Evolutionary conservation across 371 early-diverging fungal species (phyloP).

Genomic region (Syncephalastrum sp.): DNA sequence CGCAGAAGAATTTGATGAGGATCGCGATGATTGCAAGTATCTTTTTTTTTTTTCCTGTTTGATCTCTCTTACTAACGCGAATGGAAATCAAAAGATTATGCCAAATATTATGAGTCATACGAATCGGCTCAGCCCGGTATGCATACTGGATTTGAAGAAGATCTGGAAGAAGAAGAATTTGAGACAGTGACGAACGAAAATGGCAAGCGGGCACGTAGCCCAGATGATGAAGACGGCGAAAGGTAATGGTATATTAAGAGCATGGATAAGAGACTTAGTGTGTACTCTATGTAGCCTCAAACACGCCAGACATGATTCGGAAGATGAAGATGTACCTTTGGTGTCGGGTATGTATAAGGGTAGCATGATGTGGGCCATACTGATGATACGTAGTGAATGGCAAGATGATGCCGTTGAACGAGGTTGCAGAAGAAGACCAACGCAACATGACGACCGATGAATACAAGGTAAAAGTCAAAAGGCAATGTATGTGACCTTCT

Average conservation of each 20-base stretch:
- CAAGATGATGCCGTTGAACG: constrained; percentile 51
- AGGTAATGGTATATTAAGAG: constrained; percentile 1
- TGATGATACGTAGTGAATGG: constrained; percentile 36
- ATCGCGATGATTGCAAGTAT: constrained; percentile 50
- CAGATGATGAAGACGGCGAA: constrained; percentile 34
- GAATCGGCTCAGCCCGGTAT: neutral
- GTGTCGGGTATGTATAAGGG: constrained; percentile 35
- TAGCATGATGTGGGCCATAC: neutral
- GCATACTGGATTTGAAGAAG: constrained; percentile 15
- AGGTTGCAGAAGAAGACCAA: constrained; percentile 59
- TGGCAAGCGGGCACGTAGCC: constrained; percentile 9
- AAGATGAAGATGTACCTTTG: constrained; percentile 37
- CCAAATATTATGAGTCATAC: constrained; percentile 38
- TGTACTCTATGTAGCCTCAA: constrained; percentile 3
- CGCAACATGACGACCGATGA: constrained; percentile 60
- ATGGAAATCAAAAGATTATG: constrained; percentile 29
- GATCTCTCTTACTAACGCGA: neutral
- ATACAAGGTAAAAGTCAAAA: constrained; percentile 39
- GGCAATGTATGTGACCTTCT: neutral
- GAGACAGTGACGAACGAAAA: constrained; percentile 22
- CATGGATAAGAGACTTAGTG: too few species aligned
- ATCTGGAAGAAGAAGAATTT: constrained; percentile 34
- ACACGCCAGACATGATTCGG: constrained; percentile 3
- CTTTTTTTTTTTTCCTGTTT: neutral
- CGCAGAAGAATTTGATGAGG: constrained; percentile 40